These are phyloP conservation scores for Aspergillus cejpii DNA, from an alignment of 2,329 filamentous ascomycete species.

Conservation along the genomic window DNA sequence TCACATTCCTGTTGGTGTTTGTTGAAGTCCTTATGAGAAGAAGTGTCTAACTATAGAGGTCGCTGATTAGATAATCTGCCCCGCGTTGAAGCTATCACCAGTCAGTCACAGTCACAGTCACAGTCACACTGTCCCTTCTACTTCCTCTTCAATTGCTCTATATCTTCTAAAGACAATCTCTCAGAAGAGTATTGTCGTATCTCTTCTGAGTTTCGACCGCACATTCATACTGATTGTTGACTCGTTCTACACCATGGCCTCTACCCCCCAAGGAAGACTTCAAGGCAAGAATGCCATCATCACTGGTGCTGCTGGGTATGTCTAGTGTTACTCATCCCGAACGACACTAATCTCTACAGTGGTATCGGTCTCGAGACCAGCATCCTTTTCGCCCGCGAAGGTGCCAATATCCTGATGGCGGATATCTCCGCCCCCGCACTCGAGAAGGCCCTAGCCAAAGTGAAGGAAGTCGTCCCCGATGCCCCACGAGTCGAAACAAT, in stretches of 20 bases:
- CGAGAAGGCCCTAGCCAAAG: constrained; percentile 66
- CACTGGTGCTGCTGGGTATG: constrained; percentile 80
- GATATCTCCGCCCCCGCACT: constrained; percentile 76
- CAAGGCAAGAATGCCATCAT: constrained; percentile 65
- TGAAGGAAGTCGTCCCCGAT: constrained; percentile 62
- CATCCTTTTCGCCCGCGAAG: constrained; percentile 84
- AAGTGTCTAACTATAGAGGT: too few relatives aligned
- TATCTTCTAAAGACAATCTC: not conserved
- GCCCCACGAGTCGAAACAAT: constrained; percentile 23
- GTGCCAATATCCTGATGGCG: constrained; percentile 74
- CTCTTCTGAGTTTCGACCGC: too few relatives aligned
- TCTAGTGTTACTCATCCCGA: constrained; percentile 11
- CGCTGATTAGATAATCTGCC: not conserved
- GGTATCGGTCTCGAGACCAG: constrained; percentile 89
- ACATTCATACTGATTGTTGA: not conserved
- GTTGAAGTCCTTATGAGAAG: too few relatives aligned
- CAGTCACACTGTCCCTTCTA: not conserved
- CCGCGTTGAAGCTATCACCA: not conserved
- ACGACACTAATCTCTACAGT: constrained; percentile 33
- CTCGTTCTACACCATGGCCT: not conserved
- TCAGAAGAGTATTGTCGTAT: not conserved
- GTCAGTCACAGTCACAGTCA: too few relatives aligned
- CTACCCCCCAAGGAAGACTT: constrained; percentile 40
- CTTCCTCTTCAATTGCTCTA: not conserved
- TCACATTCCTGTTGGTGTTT: too few relatives aligned